phyloP scores from a whole-genome alignment of 1,284 basidiomycete species.

The Fomitopsis schrenkii region DNA sequence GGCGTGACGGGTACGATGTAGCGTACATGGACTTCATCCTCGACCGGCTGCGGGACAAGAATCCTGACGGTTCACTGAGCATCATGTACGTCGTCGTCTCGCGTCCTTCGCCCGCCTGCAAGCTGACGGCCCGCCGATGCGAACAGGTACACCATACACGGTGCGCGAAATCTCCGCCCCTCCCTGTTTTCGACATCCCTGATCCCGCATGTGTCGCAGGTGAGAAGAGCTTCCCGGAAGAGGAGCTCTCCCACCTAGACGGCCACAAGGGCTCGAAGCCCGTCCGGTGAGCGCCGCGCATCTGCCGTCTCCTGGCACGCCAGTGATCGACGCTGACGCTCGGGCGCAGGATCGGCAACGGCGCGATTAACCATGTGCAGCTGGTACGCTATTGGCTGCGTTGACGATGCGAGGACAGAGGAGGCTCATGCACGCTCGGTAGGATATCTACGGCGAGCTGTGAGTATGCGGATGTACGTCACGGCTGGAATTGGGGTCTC shows the following conservation, averaged over 20 bases:
- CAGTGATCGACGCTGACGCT: no score
- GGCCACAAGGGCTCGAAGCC: constrained; percentile 84
- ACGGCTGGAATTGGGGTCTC: background rate
- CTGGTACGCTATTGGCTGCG: constrained; percentile 43
- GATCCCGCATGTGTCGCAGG: constrained; percentile 33
- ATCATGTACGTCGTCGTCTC: constrained; percentile 59
- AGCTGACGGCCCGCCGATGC: background rate
- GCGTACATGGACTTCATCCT: constrained; percentile 91
- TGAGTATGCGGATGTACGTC: constrained; percentile 27
- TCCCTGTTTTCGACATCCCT: no score
- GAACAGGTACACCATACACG: constrained; percentile 72
- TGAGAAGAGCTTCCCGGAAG: constrained; percentile 80
- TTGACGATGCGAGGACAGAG: background rate
- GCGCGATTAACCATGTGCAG: constrained; percentile 86
- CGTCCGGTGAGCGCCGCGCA: constrained; percentile 43
- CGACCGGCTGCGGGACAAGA: constrained; percentile 74
- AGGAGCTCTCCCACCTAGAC: constrained; percentile 78
- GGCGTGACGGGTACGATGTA: constrained; percentile 25
- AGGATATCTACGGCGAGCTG: constrained; percentile 93
- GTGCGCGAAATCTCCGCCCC: constrained; percentile 28
- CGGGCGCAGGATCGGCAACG: constrained; percentile 72
- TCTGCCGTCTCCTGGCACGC: no score
- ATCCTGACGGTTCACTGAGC: constrained; percentile 84
- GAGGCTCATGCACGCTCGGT: background rate
- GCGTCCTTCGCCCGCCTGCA: background rate